Percentiles rank a stretch among this genome's conserved stretches.
Conservation (phyloP, 768 basidiomycete species). For the Trametes elegans region DNA sequence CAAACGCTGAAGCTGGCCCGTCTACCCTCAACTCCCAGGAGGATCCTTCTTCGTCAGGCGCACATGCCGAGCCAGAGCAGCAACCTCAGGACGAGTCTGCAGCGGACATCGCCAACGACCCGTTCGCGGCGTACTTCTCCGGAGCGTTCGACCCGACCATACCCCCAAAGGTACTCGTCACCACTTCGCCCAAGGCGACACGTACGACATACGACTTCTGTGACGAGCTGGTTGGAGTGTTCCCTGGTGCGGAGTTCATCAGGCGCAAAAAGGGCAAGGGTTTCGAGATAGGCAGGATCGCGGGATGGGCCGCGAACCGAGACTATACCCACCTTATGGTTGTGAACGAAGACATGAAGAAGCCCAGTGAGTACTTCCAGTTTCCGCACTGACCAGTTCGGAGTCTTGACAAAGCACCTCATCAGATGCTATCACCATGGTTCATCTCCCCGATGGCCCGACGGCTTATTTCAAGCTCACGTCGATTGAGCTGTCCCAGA, state of each 20-base stretch:
- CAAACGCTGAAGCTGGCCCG: constrained; percentile 27
- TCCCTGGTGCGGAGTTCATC: constrained; percentile 90
- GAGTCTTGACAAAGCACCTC: background rate
- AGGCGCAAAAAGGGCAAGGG: constrained; percentile 85
- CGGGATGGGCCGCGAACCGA: constrained; percentile 88
- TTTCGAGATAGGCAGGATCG: constrained; percentile 87
- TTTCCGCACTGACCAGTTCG: background rate
- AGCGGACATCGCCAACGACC: constrained; percentile 69
- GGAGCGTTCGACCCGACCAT: constrained; percentile 62
- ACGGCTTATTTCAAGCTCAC: constrained; percentile 95
- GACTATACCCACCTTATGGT: constrained; percentile 88
- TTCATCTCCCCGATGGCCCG: constrained; percentile 89
- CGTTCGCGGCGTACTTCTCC: constrained; percentile 76
- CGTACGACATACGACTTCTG: constrained; percentile 89
- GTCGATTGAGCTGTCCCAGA: constrained; percentile 79
- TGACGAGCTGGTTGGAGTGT: constrained; percentile 84
- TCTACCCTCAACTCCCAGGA: constrained; percentile 16
- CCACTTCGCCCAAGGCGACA: constrained; percentile 87
- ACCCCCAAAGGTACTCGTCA: constrained; percentile 87
- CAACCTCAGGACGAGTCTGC: constrained; percentile 55
- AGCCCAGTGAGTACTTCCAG: constrained; percentile 78
- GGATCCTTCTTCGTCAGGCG: constrained; percentile 32
- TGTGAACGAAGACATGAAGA: constrained; percentile 94
- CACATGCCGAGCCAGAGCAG: constrained; percentile 21
- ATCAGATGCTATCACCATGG: constrained; percentile 88